These are phyloP conservation scores for Monosporascus sp. DNA, from an alignment of 2,329 filamentous ascomycete genomes.

Conservation along the genomic window DNA sequence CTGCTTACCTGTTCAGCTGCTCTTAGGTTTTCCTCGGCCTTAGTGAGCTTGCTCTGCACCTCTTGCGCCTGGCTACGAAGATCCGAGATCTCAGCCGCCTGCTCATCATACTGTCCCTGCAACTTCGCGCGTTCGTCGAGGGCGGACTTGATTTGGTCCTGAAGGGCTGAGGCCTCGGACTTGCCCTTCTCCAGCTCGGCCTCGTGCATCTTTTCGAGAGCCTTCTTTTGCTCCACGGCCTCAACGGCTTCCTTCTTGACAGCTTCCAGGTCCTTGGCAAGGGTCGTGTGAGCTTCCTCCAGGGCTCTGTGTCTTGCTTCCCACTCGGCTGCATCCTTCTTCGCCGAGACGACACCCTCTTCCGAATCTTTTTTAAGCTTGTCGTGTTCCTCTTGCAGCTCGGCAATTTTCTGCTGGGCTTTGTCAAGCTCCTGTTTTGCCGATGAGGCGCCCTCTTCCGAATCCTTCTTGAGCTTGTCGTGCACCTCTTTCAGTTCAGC, in stretches of 20 bases:
- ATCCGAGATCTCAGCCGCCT: slow-evolving; percentile 22
- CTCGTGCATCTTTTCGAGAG: neutral
- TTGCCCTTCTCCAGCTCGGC: slow-evolving; percentile 14
- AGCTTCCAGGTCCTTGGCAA: slow-evolving; percentile 16
- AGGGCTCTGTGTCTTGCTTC: slow-evolving; percentile 17
- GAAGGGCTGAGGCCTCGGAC: slow-evolving; percentile 9
- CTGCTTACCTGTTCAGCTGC: slow-evolving; percentile 26
- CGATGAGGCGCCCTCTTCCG: neutral
- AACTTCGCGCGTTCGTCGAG: slow-evolving; percentile 23
- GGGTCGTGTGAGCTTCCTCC: slow-evolving; percentile 10
- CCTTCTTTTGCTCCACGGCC: slow-evolving; percentile 14
- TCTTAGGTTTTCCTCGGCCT: slow-evolving; percentile 33
- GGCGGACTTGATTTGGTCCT: slow-evolving; percentile 20
- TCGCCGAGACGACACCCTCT: slow-evolving; percentile 25
- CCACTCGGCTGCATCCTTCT: slow-evolving; percentile 18
- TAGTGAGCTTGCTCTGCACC: slow-evolving; percentile 31
- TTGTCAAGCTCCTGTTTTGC: slow-evolving; percentile 3
- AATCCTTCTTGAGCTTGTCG: neutral
- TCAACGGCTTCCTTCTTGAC: slow-evolving; percentile 17
- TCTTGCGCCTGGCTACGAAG: slow-evolving; percentile 28
- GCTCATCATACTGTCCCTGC: slow-evolving; percentile 28
- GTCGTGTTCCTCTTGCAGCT: slow-evolving; percentile 17
- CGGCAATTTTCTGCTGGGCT: slow-evolving; percentile 6
- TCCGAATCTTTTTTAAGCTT: slow-evolving; percentile 27
- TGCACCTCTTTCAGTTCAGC: neutral